Evolutionary conservation across 176 grass and related monocot species (phyloP), one percentile per base, ranked within the genome.

Genomic region (Neostapfia colusana): DNA sequence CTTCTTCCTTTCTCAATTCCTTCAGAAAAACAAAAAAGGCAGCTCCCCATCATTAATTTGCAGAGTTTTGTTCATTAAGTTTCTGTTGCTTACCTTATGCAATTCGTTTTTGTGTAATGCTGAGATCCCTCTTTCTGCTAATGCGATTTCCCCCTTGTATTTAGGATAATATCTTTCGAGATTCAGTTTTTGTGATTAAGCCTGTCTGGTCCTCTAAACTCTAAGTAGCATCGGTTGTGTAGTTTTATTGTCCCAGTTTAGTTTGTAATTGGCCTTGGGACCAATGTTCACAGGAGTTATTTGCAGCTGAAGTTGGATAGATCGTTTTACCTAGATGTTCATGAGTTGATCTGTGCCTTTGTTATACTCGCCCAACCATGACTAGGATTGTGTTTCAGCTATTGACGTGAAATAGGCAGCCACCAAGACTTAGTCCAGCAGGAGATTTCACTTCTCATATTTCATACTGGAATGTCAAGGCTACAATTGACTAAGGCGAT

Each of bases 391-490:
- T 11, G 63, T 67, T 79, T 69, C 23, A 83, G 56, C 51, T 79
- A 25, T 58, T 78, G 48, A 26, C 26, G 41, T 60, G 34, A 68
- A 61, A 64, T 50, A 65, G 18, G 20, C 43, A 77, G 27, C 20
- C 42, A 24, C 26, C 18, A 37, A 76, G 31, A 78, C 13, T 78
- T 54, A 35, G 65, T 67, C 10, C 62, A 54, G 46, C 75, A 74
- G 14, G 45, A 48, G 42, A 54, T 24, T 37, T 79, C 42, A 35
- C n/a, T 69, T 79, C 18, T 70, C 17, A 14, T 13, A 79, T 74
- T 55, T 79, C 63, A 44, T 51, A 43, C 74, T 63, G 24, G 58
- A 71, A 80, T 75, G 44, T 65, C 70, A 80, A 80, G 65, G 43
- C 59, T 53, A 39, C 60, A 64, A 76, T 76, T 63, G 8, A 58